Evolutionary conservation across 495 filamentous ascomycete genomes (phyloP).

Genomic region (Lentithecium fluviatile): DNA sequence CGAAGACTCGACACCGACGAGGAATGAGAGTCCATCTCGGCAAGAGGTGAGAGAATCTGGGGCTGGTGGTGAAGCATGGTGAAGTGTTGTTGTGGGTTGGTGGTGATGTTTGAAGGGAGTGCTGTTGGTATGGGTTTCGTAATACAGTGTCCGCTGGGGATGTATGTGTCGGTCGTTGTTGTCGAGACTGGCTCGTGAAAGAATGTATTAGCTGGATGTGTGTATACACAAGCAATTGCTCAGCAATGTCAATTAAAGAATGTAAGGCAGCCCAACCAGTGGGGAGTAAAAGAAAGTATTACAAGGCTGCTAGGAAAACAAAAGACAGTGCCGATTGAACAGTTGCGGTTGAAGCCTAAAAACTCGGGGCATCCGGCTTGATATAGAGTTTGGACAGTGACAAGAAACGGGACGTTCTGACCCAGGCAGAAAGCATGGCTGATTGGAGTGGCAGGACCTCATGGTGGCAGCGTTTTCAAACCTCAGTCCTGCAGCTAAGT

Average conservation of each 20-base stretch:
- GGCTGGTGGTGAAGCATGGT: conserved; percentile 36
- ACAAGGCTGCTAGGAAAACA: conserved; percentile 38
- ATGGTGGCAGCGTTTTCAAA: conserved; percentile 38
- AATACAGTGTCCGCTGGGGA: conserved; percentile 11
- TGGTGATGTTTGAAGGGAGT: neutral
- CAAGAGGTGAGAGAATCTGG: conserved; percentile 36
- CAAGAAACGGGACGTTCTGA: conserved; percentile 27
- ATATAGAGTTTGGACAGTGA: conserved; percentile 29
- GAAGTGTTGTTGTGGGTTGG: conserved; percentile 5
- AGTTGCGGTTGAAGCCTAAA: conserved; percentile 31
- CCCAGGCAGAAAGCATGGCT: conserved; percentile 25
- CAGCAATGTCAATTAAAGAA: conserved; percentile 44
- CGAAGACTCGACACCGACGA: conserved; percentile 20
- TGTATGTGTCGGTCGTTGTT: conserved; percentile 13
- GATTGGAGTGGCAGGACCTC: conserved; percentile 37
- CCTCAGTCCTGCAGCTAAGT: conserved; percentile 34
- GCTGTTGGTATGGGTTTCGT: conserved; percentile 5
- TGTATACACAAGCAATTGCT: conserved; percentile 35
- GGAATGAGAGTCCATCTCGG: conserved; percentile 30
- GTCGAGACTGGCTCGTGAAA: conserved; percentile 31
- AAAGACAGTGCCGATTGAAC: conserved; percentile 34
- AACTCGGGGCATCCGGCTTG: conserved; percentile 25
- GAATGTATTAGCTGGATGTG: conserved; percentile 33
- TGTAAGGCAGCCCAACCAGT: conserved; percentile 42
- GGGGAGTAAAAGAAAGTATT: conserved; percentile 41